Conservation (phyloP, 2,329 filamentous ascomycete genomes). For the Mycocentrospora acerina region DNA sequence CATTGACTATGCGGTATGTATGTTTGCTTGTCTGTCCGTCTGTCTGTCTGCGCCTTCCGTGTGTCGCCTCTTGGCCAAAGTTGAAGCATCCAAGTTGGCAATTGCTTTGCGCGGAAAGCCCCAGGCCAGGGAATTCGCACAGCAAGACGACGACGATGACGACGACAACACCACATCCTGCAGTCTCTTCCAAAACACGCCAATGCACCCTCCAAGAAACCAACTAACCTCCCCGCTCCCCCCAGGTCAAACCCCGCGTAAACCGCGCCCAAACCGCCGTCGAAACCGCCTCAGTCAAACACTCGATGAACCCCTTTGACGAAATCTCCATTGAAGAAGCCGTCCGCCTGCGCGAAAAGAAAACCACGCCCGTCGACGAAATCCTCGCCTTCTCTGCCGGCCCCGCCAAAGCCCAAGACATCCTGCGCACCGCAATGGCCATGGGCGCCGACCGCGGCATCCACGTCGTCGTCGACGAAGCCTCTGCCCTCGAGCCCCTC, state of each 20-base stretch:
- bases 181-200: neutral
- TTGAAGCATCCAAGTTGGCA: neutral
- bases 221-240: neutral
- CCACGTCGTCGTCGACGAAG: constrained; percentile 63
- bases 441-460: constrained; percentile 95
- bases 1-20: constrained; percentile 59
- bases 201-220: neutral
- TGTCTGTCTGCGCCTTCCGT: constrained; percentile 1
- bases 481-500: constrained; percentile 83
- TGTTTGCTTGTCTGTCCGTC: neutral
- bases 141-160: neutral
- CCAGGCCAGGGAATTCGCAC: neutral
- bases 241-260: constrained; percentile 68
- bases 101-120: neutral
- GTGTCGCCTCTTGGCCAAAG: too few relatives aligned
- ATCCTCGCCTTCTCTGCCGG: constrained; percentile 89
- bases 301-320: constrained; percentile 99
- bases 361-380: constrained; percentile 68
- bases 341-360: constrained; percentile 86
- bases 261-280: constrained; percentile 78
- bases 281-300: constrained; percentile 90
- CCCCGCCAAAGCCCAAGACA: constrained; percentile 82
- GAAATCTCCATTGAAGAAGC: constrained; percentile 97
- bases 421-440: constrained; percentile 94
- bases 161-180: neutral